Percentiles rank a stretch among this genome's conserved stretches.
phyloP scores from a whole-genome alignment of 805 yeast species.

The Metahyphopichia silvanorum region DNA sequence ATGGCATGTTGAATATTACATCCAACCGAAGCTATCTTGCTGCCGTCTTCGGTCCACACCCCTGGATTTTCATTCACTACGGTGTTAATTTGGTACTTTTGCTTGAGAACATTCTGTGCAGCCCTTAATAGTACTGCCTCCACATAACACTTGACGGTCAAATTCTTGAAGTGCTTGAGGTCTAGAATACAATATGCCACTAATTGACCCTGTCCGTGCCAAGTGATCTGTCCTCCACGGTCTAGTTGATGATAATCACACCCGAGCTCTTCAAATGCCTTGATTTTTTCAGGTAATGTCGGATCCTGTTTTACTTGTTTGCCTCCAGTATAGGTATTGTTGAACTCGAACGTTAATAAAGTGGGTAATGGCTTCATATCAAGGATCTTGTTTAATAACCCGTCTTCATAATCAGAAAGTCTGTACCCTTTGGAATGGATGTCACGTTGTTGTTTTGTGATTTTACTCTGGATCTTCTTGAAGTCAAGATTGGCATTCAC shows the following conservation, averaged over 20 bases:
- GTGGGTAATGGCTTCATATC: conserved; percentile 58
- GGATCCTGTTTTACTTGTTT: conserved; percentile 65
- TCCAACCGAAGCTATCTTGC: conserved; percentile 86
- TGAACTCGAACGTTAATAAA: conserved; percentile 78
- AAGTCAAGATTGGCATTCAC: conserved; percentile 55
- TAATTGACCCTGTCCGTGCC: conserved; percentile 94
- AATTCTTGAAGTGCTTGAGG: conserved; percentile 52
- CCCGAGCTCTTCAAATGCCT: conserved; percentile 28
- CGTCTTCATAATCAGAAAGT: conserved; percentile 47
- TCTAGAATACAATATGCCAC: conserved; percentile 77
- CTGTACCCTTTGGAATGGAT: conserved; percentile 37
- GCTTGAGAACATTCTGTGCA: conserved; percentile 45
- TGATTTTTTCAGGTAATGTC: conserved; percentile 23
- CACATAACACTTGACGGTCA: conserved; percentile 66
- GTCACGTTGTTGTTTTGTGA: conserved; percentile 36
- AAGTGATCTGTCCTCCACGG: conserved; percentile 95
- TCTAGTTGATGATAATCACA: conserved; percentile 72
- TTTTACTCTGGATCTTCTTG: conserved; percentile 51
- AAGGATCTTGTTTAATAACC: conserved; percentile 34
- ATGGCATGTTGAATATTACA: conserved; percentile 79
- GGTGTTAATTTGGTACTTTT: conserved; percentile 40
- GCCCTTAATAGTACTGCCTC: conserved; percentile 56
- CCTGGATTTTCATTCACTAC: conserved; percentile 73
- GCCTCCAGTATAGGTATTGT: conserved; percentile 89
- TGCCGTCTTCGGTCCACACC: conserved; percentile 59